phyloP scores from a whole-genome alignment of 139 green algal species.

The Tetradesmus obliquus region DNA sequence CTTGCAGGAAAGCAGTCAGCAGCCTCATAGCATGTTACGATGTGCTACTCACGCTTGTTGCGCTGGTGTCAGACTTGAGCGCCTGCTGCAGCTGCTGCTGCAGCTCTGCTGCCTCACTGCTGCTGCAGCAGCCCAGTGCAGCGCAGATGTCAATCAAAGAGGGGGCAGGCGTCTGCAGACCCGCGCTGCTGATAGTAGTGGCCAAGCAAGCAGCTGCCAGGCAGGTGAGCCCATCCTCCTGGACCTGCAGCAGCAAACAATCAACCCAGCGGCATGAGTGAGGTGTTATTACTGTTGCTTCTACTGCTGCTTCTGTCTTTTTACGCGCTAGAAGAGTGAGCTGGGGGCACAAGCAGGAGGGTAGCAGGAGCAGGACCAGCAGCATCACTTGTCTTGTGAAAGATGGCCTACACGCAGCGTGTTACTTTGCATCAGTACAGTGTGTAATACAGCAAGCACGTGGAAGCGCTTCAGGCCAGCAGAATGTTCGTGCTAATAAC shows the following conservation, averaged over 20 bases:
- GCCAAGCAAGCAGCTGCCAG: conserved; percentile 20
- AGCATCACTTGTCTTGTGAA: too few relatives aligned
- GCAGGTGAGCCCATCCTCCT: conserved; percentile 2
- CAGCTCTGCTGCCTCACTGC: background rate
- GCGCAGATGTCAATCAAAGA: conserved; percentile 3
- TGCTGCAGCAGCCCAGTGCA: conserved; percentile 15
- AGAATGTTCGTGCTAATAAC: too few relatives aligned
- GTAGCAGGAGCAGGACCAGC: too few relatives aligned
- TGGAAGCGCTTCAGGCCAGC: background rate
- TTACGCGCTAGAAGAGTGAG: too few relatives aligned
- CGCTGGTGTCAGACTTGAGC: conserved; percentile 1
- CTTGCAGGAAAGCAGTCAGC: background rate
- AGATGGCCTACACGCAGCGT: too few relatives aligned
- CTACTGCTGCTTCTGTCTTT: too few relatives aligned
- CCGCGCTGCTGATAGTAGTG: background rate
- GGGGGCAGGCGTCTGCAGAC: background rate
- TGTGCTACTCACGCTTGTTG: conserved; percentile 7
- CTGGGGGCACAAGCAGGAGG: too few relatives aligned
- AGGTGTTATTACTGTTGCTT: too few relatives aligned
- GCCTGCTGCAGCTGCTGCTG: background rate
- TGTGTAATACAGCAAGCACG: too few relatives aligned
- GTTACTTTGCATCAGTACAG: too few relatives aligned
- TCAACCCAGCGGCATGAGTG: background rate
- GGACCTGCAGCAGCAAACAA: conserved; percentile 10
- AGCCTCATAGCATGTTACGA: background rate